Evolutionary conservation across 768 basidiomycete species (phyloP), one percentile per base, ranked within the genome.

Genomic region (Clathrus columnatus): DNA sequence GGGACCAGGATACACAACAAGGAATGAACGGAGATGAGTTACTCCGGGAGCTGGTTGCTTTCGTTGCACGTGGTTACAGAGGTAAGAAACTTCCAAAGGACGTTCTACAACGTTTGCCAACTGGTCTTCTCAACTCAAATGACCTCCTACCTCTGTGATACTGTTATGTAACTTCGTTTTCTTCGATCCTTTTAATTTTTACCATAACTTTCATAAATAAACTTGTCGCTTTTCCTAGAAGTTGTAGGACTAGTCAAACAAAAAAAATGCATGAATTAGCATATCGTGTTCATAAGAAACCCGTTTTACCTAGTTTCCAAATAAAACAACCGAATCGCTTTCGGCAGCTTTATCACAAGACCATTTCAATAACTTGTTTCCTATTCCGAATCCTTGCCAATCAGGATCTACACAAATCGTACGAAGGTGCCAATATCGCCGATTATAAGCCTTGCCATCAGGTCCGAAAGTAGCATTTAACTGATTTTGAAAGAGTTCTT

Each of bases 341-440:
- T 55, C 54, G 23, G 28, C 36, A 4, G 54, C 54, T 28, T 44
- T 55, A 10, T 55, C 44, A 21, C 29, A 47, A 3, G 45, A 44
- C 54, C 54, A 55, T 21, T 55, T 20, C 17, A 55, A 30, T 44
- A 55, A 26, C 29, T 43, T 45, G 29, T 45, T 30, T 7, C 54
- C 54, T 18, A 55, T 32, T 23, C 54, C 54, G 17, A 11, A 20
- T 17, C 46, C 45, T 48, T 48, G 54, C 54, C 54, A 55, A 17
- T 27, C 42, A 17, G 54, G 54, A 42, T 55, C 23, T 17, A 55
- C 54, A 44, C 54, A 55, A 16, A 55, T 16, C 28, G 48, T 30
- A 28, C 48, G 54, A 11, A 55, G 46, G 30, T 55, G 23, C 54
- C 54, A 55, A 46, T 55, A 28, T 18, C 18, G 46, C 26, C 46